phyloP scores from a whole-genome alignment of 495 filamentous ascomycete species.

The Penicillium odoratum region DNA sequence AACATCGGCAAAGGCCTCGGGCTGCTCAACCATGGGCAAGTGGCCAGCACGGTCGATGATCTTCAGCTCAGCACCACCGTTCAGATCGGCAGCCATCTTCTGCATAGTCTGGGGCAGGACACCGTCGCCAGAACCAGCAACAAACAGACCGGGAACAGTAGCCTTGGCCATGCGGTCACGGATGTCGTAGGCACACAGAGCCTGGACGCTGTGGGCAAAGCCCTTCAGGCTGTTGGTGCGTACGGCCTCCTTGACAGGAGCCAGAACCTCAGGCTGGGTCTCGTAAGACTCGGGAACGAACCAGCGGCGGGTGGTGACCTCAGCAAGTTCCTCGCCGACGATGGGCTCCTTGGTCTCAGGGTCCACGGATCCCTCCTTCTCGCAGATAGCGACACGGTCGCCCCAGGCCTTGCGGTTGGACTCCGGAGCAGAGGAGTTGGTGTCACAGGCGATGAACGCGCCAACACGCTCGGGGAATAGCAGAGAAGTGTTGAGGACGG shows the following conservation, averaged over 20 bases:
- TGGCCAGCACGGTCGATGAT: constrained; percentile 69
- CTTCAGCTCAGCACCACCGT: constrained; percentile 54
- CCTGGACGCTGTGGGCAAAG: constrained; percentile 67
- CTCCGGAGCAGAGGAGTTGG: constrained; percentile 64
- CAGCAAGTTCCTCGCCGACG: constrained; percentile 60
- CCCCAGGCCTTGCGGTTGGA: constrained; percentile 75
- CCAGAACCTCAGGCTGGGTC: constrained; percentile 49
- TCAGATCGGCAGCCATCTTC: constrained; percentile 61
- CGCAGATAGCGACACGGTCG: constrained; percentile 69
- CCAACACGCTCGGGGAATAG: constrained; percentile 58
- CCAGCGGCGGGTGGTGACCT: constrained; percentile 70
- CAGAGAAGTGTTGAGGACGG: constrained; percentile 67
- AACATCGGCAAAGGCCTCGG: constrained; percentile 61
- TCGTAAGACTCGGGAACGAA: constrained; percentile 64
- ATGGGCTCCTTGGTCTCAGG: constrained; percentile 49
- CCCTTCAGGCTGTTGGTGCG: constrained; percentile 64
- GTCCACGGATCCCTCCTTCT: constrained; percentile 50
- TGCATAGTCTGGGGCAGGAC: constrained; percentile 75
- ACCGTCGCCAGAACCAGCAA: constrained; percentile 72
- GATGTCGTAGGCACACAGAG: constrained; percentile 76
- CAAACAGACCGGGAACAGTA: constrained; percentile 60
- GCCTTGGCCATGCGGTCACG: constrained; percentile 58
- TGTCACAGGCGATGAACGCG: constrained; percentile 74
- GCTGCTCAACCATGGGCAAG: constrained; percentile 80
- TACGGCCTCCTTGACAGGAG: constrained; percentile 60